phyloP scores from a whole-genome alignment of 2,329 filamentous ascomycete genomes.

The Microsporum canis region DNA sequence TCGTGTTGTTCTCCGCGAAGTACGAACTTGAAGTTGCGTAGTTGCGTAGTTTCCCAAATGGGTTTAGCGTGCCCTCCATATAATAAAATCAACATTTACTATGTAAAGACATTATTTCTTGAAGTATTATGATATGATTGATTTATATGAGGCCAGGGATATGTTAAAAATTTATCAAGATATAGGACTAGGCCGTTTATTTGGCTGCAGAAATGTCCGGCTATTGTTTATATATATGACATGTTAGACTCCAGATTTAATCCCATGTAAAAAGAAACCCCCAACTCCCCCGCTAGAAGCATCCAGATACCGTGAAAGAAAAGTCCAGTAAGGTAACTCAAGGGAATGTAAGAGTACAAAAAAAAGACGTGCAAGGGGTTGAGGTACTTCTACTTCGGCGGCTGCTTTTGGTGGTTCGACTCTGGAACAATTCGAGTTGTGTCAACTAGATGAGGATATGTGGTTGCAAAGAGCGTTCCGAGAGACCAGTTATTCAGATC shows the following conservation, averaged over 20 bases:
- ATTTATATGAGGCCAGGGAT: background rate
- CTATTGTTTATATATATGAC: background rate
- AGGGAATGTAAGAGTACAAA: conserved; percentile 4
- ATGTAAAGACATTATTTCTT: too few species aligned
- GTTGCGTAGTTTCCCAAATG: background rate
- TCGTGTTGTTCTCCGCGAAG: background rate
- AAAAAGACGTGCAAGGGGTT: background rate
- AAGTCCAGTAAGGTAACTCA: background rate
- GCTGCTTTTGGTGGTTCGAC: background rate
- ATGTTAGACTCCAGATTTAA: background rate
- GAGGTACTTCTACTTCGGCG: background rate
- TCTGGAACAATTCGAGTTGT: conserved; percentile 24
- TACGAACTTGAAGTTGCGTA: background rate
- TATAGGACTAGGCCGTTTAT: background rate
- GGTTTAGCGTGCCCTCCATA: background rate
- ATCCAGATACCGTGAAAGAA: background rate
- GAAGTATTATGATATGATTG: background rate
- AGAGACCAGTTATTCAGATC: conserved; percentile 72
- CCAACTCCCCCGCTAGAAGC: conserved; percentile 1
- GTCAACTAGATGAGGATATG: conserved; percentile 49
- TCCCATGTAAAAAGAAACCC: background rate
- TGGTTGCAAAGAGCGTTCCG: conserved; percentile 54
- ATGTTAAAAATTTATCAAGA: background rate
- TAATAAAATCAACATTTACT: background rate
- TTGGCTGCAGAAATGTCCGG: background rate